Base-by-base conservation (phyloP, 805 yeast species). In the Zygoascus ofunaensis region DNA sequence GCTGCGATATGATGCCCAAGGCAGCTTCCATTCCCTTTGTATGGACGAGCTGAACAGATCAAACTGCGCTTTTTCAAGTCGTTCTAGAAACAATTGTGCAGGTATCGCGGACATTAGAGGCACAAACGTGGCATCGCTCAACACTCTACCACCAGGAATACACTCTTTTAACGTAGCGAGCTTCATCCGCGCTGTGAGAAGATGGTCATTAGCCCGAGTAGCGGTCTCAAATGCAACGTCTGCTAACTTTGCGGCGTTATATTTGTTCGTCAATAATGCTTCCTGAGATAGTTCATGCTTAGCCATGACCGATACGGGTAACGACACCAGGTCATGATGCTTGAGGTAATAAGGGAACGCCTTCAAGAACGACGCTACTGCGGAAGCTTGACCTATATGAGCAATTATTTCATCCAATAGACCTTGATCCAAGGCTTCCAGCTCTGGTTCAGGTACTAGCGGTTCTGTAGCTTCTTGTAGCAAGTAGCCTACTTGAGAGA, bases 361-460 rank as follows among this genome's bases (percentile, higher is more conserved):
- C 42, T 81, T 64, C 12, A 86, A 68, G 61, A 76, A 69, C 2
- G 82, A 71, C 1, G 86, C 79, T 10, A 86, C 69, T 0, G 87
- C 80, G 0, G 81, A 74, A 1, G 92, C 84, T 59, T 86, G 94
- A 4, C 95, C 95, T 33, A 86, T 63, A 61, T 85, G 94, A 0
- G 94, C 92, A 8, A 78, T 73, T 7, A 80, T 72, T 48, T 82
- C 85, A 28, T 77, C 70, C n/a, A 5, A 26, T 8, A 26, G 30
- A 77, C 63, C 4, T 59, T 51, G 15, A 61, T 60, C 47, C 72
- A 75, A n/a, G 77, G 56, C 4, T 49, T 50, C 30, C 21, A 37
- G 33, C 14, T 37, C 41, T 17, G 32, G 15, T 4, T 79, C 73
- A 0, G 84, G 85, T 1, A 81, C 70, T 5, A 79, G 64, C 2